Conservation (phyloP, 768 basidiomycete genomes). For the Kwoniella sp. region DNA sequence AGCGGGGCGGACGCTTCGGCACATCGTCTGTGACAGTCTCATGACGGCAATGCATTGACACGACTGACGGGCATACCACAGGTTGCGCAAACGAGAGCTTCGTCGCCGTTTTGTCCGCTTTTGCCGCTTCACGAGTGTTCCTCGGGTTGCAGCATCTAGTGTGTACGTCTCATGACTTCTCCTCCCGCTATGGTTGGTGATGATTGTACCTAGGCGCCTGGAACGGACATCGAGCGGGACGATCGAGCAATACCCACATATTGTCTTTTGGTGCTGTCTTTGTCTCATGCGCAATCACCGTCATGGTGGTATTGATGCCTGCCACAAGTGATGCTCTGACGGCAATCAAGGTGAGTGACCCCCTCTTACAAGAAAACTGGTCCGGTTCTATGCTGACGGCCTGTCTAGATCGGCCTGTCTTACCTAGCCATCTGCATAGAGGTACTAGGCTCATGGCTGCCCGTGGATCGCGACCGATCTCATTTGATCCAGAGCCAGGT, state of each 20-base stretch:
- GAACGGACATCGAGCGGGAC: slow-evolving; percentile 11
- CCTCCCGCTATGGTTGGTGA: not conserved
- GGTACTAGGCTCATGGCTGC: slow-evolving; percentile 12
- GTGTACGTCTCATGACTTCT: slow-evolving; percentile 10
- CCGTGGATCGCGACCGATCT: not conserved
- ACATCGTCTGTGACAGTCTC: not conserved
- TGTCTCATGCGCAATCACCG: slow-evolving; percentile 15
- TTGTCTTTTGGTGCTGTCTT: slow-evolving; percentile 2
- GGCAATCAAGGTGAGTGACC: slow-evolving; percentile 21
- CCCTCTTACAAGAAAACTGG: not conserved
- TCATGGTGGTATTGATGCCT: slow-evolving; percentile 15
- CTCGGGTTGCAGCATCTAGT: slow-evolving; percentile 23
- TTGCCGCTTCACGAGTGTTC: slow-evolving; percentile 20
- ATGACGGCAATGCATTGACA: not conserved
- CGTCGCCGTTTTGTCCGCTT: slow-evolving; percentile 28
- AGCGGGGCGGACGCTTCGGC: not conserved
- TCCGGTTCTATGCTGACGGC: not conserved
- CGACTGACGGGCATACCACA: too few species aligned
- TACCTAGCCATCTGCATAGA: slow-evolving; percentile 26
- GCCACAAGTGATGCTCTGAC: slow-evolving; percentile 5
- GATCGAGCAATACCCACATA: slow-evolving; percentile 5
- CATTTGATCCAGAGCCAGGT: slow-evolving; percentile 2
- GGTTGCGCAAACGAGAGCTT: slow-evolving; percentile 23
- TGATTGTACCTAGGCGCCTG: slow-evolving; percentile 8
- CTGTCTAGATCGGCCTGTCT: slow-evolving; percentile 21